Evolutionary conservation across 2,329 filamentous ascomycete genomes (phyloP), one percentile per base, ranked within the genome.

Genomic region (Byssoonygena ceratinophila): DNA sequence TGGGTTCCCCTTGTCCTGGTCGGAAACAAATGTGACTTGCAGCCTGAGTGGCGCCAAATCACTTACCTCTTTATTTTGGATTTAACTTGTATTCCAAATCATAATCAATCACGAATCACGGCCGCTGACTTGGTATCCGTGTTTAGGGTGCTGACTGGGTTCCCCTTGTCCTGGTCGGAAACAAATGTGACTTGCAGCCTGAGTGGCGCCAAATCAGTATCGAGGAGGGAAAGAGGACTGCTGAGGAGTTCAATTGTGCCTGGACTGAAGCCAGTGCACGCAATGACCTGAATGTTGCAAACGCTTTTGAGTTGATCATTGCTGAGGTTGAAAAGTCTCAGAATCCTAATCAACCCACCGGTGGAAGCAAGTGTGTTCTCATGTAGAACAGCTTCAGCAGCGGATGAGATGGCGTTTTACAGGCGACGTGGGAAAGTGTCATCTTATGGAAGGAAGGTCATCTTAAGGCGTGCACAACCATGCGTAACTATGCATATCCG

Each of bases 211-310:
- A 97, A 71, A 89, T 98, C 60, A 83, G 81, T 29, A 71, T 82
- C 48, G 89, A 95, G 59, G 86, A 95, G 61, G 92, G 90, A 60
- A 85, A 85, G 67, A 85, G 84, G 64, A 74, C 96, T 39, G 83
- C 85, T 6, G 85, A 91, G 63, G 87, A 92, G 70, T 85, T 94
- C 69, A 83, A 87, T 58, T 97, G 91, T 70, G 89, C 85, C 34
- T 96, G 88, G 80, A 95, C 89, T 45, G 92, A 98, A 73, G 89
- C 92, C 52, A 94, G 87, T 65, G 92, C 92, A 25, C 81, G 90
- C 54, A 94, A 92, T 71, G 90, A 96, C 68, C 87, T 90, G 73
- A 95, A 97, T 66, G 92, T 98, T 46, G 77, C 78, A 61, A 90
- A 88, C 69, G 87, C 88, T 1, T 98, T 98, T 66, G 91, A 97